Evolutionary conservation across 1,284 basidiomycete genomes (phyloP).

Genomic region (Calocybe gambosa): DNA sequence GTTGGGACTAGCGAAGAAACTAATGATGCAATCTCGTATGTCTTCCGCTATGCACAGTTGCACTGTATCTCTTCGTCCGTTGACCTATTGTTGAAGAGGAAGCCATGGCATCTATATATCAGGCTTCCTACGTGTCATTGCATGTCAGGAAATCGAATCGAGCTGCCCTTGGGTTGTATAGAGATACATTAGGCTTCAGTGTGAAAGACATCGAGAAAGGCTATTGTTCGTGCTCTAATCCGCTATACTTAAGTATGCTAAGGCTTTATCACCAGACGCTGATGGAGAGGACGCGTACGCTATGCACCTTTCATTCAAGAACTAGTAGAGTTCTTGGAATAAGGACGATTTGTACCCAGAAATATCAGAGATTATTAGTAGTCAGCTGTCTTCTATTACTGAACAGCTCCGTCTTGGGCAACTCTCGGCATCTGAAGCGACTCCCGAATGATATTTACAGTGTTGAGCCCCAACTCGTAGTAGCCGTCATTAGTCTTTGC

Average conservation of each 20-base stretch:
- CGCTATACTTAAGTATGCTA: background rate
- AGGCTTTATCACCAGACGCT: conserved; percentile 51
- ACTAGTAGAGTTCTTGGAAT: conserved; percentile 2
- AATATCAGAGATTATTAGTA: background rate
- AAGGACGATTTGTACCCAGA: background rate
- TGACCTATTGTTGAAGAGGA: conserved; percentile 52
- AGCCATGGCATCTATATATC: conserved; percentile 85
- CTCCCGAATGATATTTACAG: conserved; percentile 54
- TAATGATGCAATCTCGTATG: conserved; percentile 91
- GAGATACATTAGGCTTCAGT: conserved; percentile 85
- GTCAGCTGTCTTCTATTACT: too few relatives aligned
- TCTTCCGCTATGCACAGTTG: conserved; percentile 16
- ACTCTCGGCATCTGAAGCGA: conserved; percentile 32
- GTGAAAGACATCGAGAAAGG: conserved; percentile 83
- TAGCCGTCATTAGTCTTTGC: conserved; percentile 83
- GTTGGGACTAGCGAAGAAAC: conserved; percentile 85
- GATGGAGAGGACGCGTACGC: conserved; percentile 92
- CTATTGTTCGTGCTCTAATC: conserved; percentile 60
- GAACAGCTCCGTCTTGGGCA: conserved; percentile 3
- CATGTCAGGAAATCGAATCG: conserved; percentile 93
- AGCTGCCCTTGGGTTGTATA: conserved; percentile 83
- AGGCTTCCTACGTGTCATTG: conserved; percentile 81
- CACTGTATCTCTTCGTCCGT: background rate
- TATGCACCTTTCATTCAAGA: conserved; percentile 67
- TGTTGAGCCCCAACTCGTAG: conserved; percentile 75